Percentiles rank a stretch among this genome's conserved stretches.
Evolutionary conservation across 2,329 filamentous ascomycete species (phyloP).

Genomic region (Rhinocladiella mackenziei): DNA sequence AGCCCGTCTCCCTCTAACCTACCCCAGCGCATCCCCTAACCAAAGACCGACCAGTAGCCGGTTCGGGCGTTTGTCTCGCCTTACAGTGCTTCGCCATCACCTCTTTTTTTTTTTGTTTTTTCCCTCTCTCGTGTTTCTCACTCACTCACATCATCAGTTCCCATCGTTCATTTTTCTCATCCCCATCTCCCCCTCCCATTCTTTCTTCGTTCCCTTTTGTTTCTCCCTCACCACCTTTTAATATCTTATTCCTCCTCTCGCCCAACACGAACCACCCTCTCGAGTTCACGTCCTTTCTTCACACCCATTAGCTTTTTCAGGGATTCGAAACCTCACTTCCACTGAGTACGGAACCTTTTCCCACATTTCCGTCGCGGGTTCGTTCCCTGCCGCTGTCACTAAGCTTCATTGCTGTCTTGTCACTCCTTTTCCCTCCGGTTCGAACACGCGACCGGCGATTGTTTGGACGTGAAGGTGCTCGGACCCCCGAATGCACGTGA

Average conservation of each 20-base stretch:
- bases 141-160: background rate
- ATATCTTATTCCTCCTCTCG: background rate
- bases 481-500: slow-evolving; percentile 14
- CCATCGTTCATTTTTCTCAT: background rate
- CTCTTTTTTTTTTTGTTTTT: slow-evolving; percentile 8
- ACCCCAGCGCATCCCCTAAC: too few relatives aligned
- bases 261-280: background rate
- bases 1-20: too few relatives aligned
- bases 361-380: background rate
- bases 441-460: background rate
- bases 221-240: background rate
- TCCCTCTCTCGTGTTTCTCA: background rate
- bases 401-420: too few relatives aligned
- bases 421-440: slow-evolving; percentile 5
- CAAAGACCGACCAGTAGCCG: too few relatives aligned
- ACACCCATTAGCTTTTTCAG: too few relatives aligned
- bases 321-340: too few relatives aligned
- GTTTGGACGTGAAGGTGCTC: too few relatives aligned
- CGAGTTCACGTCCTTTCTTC: background rate
- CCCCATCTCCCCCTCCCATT: background rate
- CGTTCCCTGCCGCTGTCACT: background rate
- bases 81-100: too few relatives aligned
- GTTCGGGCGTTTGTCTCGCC: too few relatives aligned
- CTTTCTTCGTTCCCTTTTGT: background rate
- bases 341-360: background rate